phyloP scores from a whole-genome alignment of 495 filamentous ascomycete species.

The Annulohypoxylon nitens region DNA sequence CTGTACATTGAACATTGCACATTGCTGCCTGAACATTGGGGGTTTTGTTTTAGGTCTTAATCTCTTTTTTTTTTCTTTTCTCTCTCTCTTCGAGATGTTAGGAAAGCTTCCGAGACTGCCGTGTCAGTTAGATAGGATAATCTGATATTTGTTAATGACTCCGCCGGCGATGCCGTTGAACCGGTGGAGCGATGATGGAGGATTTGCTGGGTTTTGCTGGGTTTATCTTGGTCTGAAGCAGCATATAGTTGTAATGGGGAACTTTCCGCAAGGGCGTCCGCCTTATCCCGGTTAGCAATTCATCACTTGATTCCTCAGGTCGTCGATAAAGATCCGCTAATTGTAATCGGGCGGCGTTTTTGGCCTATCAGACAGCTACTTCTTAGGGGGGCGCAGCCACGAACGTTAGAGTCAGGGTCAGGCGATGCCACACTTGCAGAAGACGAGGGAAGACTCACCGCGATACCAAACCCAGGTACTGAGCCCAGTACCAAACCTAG shows the following conservation, averaged over 20 bases:
- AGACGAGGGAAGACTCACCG: conserved; percentile 37
- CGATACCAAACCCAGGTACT: conserved; percentile 4
- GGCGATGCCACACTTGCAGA: conserved; percentile 45
- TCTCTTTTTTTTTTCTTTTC: no score
- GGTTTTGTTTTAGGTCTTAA: not conserved
- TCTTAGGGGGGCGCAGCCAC: conserved; percentile 48
- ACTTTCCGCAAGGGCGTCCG: conserved; percentile 27
- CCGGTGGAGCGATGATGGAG: conserved; percentile 41
- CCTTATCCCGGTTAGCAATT: conserved; percentile 35
- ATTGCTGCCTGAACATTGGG: conserved; percentile 43
- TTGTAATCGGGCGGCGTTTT: conserved; percentile 34
- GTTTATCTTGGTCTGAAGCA: conserved; percentile 43
- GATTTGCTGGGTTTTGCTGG: conserved; percentile 42
- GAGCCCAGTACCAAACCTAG: not conserved
- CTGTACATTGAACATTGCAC: conserved; percentile 18
- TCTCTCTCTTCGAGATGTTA: conserved; percentile 5
- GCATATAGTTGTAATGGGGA: conserved; percentile 31
- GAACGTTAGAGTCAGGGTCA: conserved; percentile 48
- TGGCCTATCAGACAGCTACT: conserved; percentile 51
- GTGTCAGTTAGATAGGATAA: conserved; percentile 31
- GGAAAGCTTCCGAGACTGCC: conserved; percentile 31
- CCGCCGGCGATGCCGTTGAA: conserved; percentile 51
- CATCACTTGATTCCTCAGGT: conserved; percentile 47
- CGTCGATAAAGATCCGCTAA: conserved; percentile 33
- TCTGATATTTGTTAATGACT: conserved; percentile 53